Base-by-base conservation (phyloP, 371 early-diverging fungal genomes). In the Cladochytrium tenue region DNA sequence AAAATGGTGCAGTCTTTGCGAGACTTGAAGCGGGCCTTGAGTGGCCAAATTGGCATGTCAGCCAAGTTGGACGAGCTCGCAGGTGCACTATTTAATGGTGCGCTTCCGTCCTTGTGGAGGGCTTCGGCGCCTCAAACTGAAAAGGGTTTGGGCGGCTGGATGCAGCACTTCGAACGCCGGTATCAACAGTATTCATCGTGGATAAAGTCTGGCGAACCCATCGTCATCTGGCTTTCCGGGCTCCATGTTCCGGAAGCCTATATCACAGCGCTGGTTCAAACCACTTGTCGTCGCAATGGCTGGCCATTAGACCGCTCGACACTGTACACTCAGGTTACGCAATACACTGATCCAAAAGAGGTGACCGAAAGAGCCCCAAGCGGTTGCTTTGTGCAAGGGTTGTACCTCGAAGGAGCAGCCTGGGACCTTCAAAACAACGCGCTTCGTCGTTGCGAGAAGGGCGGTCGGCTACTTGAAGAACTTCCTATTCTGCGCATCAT, bases 281-380 rank as follows among this genome's bases (percentile, higher is more conserved):
- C 81, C 0, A 82, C 87, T 4, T 82, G 82, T 60, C 60, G 87
- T 3, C 78, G 79, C 62, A 82, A 81, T 62, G 79, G 78, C 20
- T 86, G 87, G 87, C 79, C 87, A 31, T 73, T 86, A 13, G 87
- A 86, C 58, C 53, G 82, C 20, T 84, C 84, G 51, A 85, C 85
- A n/a, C 67, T 86, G 43, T 84, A 82, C 69, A 85, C 85, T 0
- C 75, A 78, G 52, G 87, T 86, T 32, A 86, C 87, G 23, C 53
- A 75, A 58, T 77, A 71, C 68, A 63, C 55, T 5, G 79, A 82
- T 56, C 69, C 85, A 2, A 76, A 75, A 36, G 81, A 85, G 32
- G 63, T 86, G 13, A 65, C 73, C 2, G 87, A 85, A 66, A 73
- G 81, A 2, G 82, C 82, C 0, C 71, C 69, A n/a, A 74, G 75